Base-by-base conservation (phyloP, 1,284 basidiomycete species). In the Ganoderma multipileum region DNA sequence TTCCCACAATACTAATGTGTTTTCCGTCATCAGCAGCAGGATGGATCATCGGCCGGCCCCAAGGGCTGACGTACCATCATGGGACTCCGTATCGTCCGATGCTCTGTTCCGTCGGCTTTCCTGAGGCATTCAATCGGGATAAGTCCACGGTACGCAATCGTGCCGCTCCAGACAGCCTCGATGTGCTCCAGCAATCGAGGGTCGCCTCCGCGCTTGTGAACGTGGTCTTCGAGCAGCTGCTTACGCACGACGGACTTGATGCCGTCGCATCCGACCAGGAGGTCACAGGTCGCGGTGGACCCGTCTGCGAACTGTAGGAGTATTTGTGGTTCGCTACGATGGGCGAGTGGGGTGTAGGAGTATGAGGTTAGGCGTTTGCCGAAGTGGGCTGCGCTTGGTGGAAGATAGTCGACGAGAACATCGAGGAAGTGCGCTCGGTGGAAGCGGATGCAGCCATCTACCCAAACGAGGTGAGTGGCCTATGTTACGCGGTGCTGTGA, bases 341-440 rank as follows among this genome's bases (percentile, higher is more conserved):
- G 57, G 2, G 47, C 36, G 14, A 28, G n/a, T 0, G 60, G 36
- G 14, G 41, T 16, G 58, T 75, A 70, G 2, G 72, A 72, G 68
- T 83, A 84, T 1, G 78, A 79, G 14, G 71, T 58, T 14, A 85
- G 71, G 23, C 83, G 79, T 72, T 83, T 85, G 23, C 81, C 79
- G 70, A 85, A 84, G 66, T 84, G 82, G 9, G 83, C 83, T 20
- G 82, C 74, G 7, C 78, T 78, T 16, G 61, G 26, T 1, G 83
- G 83, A 16, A 86, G 78, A 63, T 80, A 77, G 30, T 81, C 77
- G 6, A 83, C 79, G 39, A 87, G 80, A 14, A 81, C 79, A 62
- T 84, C 82, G 9, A 86, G 80, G 67, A 85, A 85, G 38, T 83
- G 80, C 6, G 84, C 85, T n/a, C 85, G 80, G 71, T 86, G 84